Base-by-base conservation (phyloP, 2,329 filamentous ascomycete species). In the Claviceps arundinis region DNA sequence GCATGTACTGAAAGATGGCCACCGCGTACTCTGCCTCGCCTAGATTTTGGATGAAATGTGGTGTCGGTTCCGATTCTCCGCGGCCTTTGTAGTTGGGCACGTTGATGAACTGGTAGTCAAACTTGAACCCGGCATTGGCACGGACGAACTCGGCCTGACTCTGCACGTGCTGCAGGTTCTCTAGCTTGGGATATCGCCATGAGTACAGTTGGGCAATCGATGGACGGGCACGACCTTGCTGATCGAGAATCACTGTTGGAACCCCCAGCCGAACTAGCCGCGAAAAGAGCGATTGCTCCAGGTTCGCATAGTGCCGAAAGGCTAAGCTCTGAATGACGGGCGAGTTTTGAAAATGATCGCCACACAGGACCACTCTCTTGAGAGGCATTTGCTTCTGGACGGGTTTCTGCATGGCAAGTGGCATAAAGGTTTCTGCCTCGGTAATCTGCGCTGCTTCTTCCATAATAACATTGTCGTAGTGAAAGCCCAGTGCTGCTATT, bases 401-500 rank as follows among this genome's bases (percentile, higher is more conserved):
- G 19, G 85, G 81, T 56, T 87, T 88, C 64, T 98, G 94, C 68
- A 98, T 77, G n/a, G 90, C 87, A 50, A 95, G 75, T 0, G 93
- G 93, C 57, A 98, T 89, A 69, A 98, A 97, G 57, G 89, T 95
- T 65, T 98, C 93, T 46, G 96, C 87, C 67, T 98, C 93, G 0
- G 91, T 98, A 63, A 98, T 91, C 64, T 98, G 93, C 13, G 93
- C 93, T 5, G 93, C 91, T 74, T 98, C 93, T 71, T 98, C 93
- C 87, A 98, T 96, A 50, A 98, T 78, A 13, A 98, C 86, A 57
- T 95, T 98, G 72, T 97, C 90, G 62, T 98, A 98, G 59, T 89
- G 88, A 69, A 98, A 98, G 16, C 90, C 90, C n/a, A 97, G 77
- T 16, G 80, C 77, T 1, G 89, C 85, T 60, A 98, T 97, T 61